Evolutionary conservation across 2,329 filamentous ascomycete species (phyloP), one percentile per base, ranked within the genome.

Genomic region (Mollisiaceae sp.): DNA sequence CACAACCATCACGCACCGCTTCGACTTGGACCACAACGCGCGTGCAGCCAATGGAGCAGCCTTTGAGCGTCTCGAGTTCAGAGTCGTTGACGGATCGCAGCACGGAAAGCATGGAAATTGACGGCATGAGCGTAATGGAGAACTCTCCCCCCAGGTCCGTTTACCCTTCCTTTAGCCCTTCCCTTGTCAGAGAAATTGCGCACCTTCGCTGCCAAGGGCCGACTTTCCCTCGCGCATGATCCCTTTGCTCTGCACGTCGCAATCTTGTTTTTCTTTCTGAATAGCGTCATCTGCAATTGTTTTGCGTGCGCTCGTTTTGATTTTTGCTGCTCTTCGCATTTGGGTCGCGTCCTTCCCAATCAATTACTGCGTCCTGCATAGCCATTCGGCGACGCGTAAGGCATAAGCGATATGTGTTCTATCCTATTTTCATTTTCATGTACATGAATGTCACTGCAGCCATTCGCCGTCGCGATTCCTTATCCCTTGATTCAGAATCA

Each of bases 21-120:
- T 59, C 60, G 5, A 27, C n/a, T 36, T 55, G 12, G 35, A 61
- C n/a, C 43, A 62, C 32, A 43, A 41, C 54, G 24, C 62, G 52
- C 32, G n/a, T 22, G 18, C 62, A 32, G 38, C 47, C 47, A 62
- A n/a, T 55, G 32, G 70, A 69, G 63, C 65, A 67, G 32, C 20
- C 45, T n/a, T 36, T 65, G 1, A 18, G 39, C 20, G 58, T 59
- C 3, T 72, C 72, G n/a, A 70, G 67, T 55, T 72, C 71, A 4
- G 72, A 62, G 11, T 75, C 73, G 2, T 68, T 75, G 60, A 73
- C 73, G 8, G 71, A 64, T 61, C 58, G 64, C 38, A 73, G 70
- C 41, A 70, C 69, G 1, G 64, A 71, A 22, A 71, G 68, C 55
- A 72, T 74, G 70, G 73, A 74, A 22, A 58, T 71, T 11, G 72